phyloP scores from a whole-genome alignment of 2,329 filamentous ascomycete genomes.

The Nigrograna mackinnonii region DNA sequence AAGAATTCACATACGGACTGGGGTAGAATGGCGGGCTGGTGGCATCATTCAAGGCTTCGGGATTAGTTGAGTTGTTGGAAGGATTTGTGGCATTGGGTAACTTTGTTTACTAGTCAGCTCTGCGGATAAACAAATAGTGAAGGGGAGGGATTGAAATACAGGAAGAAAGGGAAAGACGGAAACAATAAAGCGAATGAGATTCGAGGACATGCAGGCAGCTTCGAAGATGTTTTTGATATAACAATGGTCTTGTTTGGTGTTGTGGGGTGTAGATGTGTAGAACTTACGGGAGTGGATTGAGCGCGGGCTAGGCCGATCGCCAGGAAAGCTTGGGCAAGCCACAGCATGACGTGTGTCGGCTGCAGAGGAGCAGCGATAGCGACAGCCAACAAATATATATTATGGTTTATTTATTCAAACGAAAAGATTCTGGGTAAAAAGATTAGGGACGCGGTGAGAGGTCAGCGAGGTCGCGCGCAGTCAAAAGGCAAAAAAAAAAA shows the following conservation, averaged over 20 bases:
- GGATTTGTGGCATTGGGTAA: conserved; percentile 28
- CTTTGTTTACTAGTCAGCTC: conserved; percentile 34
- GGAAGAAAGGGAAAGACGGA: conserved; percentile 36
- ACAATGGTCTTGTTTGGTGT: conserved; percentile 11
- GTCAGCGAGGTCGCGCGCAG: too few relatives aligned
- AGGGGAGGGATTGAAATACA: conserved; percentile 21
- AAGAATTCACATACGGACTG: conserved; percentile 58
- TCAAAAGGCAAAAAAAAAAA: too few relatives aligned
- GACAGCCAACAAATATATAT: too few relatives aligned
- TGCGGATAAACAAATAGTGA: conserved; percentile 18
- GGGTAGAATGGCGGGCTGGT: conserved; percentile 74
- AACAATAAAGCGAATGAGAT: conserved; percentile 22
- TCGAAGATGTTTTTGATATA: conserved; percentile 10
- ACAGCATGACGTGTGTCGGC: conserved; percentile 12
- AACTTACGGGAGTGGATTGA: conserved; percentile 28
- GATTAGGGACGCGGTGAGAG: too few relatives aligned
- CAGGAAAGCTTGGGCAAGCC: conserved; percentile 39
- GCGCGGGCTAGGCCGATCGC: conserved; percentile 30
- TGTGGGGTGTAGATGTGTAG: conserved; percentile 8
- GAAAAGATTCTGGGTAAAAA: too few relatives aligned
- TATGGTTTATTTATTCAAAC: too few relatives aligned
- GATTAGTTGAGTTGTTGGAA: conserved; percentile 14
- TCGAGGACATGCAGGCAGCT: conserved; percentile 30
- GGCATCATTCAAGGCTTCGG: conserved; percentile 27
- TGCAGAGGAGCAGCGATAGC: too few relatives aligned